Evolutionary conservation across 768 basidiomycete species (phyloP), one percentile per base, ranked within the genome.

Genomic region (Phlebiopsis gigantea): DNA sequence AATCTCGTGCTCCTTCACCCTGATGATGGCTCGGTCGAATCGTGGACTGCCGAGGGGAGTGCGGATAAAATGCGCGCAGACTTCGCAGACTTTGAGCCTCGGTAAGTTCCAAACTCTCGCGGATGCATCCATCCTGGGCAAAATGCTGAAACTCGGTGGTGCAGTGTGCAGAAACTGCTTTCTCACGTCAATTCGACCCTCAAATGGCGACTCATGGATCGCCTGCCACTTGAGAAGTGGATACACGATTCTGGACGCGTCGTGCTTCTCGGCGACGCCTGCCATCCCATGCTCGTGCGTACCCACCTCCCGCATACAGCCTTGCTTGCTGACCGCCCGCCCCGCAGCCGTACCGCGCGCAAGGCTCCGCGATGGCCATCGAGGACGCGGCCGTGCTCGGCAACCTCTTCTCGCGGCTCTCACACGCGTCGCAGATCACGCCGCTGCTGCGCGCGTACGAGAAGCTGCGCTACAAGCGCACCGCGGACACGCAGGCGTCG

Each of bases 391-490:
- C 78, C 0, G 76, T 79, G 9, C 65, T 80, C 21, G 72, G 72
- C 15, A 67, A 74, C 52, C 72, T 84, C 14, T 74, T 85, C 61
- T 78, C 79, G 0, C 76, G 68, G 22, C 62, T 85, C 45, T 70
- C 77, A 0, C 66, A 69, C 24, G 66, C 60, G 21, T 47, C 67
- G 0, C 82, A 85, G 62, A 73, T 84, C 9, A 55, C 60, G 1
- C 65, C 72, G 2, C 69, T 85, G 15, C 68, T 86, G 10, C 69
- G 68, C 9, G 82, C 79, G 0, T 86, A 85, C 61, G 68, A 84
- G 56, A 61, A 63, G 2, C 73, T 86, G 17, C 80, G 84, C 1
- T 73, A 77, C 30, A 61, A 68, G 5, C 81, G 84, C 25, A 74
- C 81, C 3, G 71, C 77, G 0, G 70, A 64, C 14, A 81, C 79